Evolutionary conservation across 106 monocot species (phyloP).

Genomic region (Platanthera guangdongensis): DNA sequence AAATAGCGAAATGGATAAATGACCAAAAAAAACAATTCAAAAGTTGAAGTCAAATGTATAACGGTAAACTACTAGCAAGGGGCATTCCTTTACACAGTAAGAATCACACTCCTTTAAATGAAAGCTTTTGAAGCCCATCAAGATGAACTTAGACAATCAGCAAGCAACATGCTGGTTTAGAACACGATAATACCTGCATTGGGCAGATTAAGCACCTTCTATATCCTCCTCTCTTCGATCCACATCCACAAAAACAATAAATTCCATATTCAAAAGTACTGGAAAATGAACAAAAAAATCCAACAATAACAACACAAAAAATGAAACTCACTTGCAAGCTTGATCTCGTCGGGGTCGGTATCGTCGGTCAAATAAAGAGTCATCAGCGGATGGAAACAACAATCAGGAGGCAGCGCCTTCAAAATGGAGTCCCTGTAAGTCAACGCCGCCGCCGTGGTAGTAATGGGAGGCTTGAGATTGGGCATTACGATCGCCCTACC

Average conservation of each 20-base stretch:
- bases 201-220: too few relatives aligned
- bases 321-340: constrained; percentile 58
- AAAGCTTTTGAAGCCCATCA: neutral
- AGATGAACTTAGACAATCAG: neutral
- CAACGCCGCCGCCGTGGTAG: constrained; percentile 59
- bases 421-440: constrained; percentile 66
- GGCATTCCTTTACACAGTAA: neutral
- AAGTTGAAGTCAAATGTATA: neutral
- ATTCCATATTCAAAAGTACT: neutral
- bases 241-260: too few relatives aligned
- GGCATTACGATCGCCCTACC: constrained; percentile 94
- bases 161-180: neutral
- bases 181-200: neutral
- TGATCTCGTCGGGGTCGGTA: constrained; percentile 68
- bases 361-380: constrained; percentile 88
- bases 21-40: neutral
- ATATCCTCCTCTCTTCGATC: too few relatives aligned
- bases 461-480: constrained; percentile 82
- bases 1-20: neutral
- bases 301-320: neutral
- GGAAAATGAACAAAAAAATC: neutral
- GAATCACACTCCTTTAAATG: neutral
- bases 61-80: neutral
- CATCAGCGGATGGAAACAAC: constrained; percentile 74
- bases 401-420: constrained; percentile 37